phyloP scores from a whole-genome alignment of 176 grass and related monocot species.

The Pontederia paniculata region DNA sequence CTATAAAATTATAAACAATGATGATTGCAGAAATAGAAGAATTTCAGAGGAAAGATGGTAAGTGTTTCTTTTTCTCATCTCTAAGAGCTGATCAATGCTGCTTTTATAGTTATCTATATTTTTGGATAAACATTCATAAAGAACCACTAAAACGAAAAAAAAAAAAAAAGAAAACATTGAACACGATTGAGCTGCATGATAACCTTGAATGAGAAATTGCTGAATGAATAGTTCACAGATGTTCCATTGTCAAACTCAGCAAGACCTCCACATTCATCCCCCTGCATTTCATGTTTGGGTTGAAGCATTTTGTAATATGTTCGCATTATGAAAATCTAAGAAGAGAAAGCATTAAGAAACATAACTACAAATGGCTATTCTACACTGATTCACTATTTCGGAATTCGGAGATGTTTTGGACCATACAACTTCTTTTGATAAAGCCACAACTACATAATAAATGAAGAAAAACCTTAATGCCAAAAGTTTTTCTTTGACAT shows the following conservation, averaged over 20 bases:
- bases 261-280: constrained; percentile 60
- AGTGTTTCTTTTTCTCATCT: too few species aligned
- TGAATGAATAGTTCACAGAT: constrained; percentile 97
- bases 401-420: not conserved
- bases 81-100: too few species aligned
- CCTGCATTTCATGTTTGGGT: constrained; percentile 36
- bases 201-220: constrained; percentile 99
- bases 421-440: not conserved
- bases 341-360: constrained; percentile 6
- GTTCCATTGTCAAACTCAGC: constrained; percentile 64
- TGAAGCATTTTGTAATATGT: constrained; percentile 6
- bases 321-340: not conserved
- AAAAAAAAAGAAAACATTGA: not conserved
- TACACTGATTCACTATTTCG: not conserved
- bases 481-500: not conserved
- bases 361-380: not conserved
- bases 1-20: not conserved
- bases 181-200: constrained; percentile 22
- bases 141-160: not conserved
- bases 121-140: too few species aligned
- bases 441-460: not conserved
- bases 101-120: too few species aligned
- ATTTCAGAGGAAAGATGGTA: too few species aligned
- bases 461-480: not conserved
- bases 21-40: too few species aligned